These are phyloP conservation scores for Microbotryum intermedium DNA, from an alignment of 1,284 basidiomycete species.

Conservation along the genomic window DNA sequence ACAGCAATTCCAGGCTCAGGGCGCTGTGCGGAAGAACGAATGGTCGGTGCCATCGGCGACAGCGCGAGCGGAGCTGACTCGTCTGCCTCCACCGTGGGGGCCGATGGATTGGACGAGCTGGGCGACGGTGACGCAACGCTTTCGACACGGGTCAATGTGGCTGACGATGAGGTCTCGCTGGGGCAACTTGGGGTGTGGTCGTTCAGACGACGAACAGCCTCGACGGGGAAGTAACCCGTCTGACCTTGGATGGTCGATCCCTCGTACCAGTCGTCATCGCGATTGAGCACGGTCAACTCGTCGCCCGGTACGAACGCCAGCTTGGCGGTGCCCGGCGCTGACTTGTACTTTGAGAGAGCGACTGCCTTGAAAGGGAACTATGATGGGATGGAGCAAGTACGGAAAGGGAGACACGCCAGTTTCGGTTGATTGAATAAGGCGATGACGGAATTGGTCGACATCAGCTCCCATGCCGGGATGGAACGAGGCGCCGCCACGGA, in stretches of 20 bases:
- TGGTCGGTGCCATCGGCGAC: constrained; percentile 30
- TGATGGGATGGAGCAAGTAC: no score
- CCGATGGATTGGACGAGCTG: constrained; percentile 10
- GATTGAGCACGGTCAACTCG: constrained; percentile 33
- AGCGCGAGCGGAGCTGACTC: constrained; percentile 21
- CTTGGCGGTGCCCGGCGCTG: constrained; percentile 14
- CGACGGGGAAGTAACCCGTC: constrained; percentile 38
- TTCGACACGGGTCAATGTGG: not conserved
- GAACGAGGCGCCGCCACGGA: no score
- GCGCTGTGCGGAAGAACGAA: constrained; percentile 10
- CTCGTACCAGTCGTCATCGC: constrained; percentile 39
- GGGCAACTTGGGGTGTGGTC: constrained; percentile 42
- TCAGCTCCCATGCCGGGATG: no score
- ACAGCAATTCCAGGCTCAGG: constrained; percentile 5
- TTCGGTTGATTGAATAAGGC: no score
- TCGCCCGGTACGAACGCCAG: constrained; percentile 37
- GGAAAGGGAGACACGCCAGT: no score
- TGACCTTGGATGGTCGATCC: constrained; percentile 35
- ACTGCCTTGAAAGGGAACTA: constrained; percentile 22
- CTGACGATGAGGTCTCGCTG: not conserved
- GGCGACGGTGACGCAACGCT: constrained; percentile 4
- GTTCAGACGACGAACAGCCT: constrained; percentile 31
- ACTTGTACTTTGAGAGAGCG: constrained; percentile 26
- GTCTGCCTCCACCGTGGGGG: constrained; percentile 12
- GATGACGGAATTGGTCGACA: no score